Evolutionary conservation across 306 rosid species (phyloP).

Genomic region (Malus domestica): DNA sequence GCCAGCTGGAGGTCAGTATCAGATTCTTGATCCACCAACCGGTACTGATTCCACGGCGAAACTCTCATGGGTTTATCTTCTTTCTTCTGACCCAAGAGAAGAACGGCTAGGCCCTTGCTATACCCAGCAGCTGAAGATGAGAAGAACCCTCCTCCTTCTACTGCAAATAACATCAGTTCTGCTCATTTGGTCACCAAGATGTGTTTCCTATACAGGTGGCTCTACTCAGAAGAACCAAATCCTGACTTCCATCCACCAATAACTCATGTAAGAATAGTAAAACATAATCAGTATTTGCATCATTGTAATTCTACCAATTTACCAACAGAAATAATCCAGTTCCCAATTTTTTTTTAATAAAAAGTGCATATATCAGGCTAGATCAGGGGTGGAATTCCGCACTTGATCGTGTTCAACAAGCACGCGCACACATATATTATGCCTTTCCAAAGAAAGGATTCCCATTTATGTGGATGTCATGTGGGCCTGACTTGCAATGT

Average conservation of each 20-base stretch:
- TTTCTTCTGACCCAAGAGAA: slow-evolving; percentile 80
- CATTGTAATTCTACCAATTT: not conserved
- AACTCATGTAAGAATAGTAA: not conserved
- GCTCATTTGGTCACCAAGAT: slow-evolving; percentile 72
- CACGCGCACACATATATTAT: not conserved
- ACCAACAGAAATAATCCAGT: not conserved
- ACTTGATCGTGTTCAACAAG: not conserved
- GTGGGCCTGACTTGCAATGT: not conserved
- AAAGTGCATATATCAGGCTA: not conserved
- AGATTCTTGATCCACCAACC: slow-evolving; percentile 87
- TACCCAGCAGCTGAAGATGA: slow-evolving; percentile 97
- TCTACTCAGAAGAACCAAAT: slow-evolving; percentile 42
- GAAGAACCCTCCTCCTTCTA: slow-evolving; percentile 98
- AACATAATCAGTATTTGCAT: slow-evolving; percentile 1
- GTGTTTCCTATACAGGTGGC: slow-evolving; percentile 24
- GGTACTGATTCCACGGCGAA: slow-evolving; percentile 97
- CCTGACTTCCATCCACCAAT: slow-evolving; percentile 28
- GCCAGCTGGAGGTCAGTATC: slow-evolving; percentile 97
- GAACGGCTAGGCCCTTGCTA: slow-evolving; percentile 94
- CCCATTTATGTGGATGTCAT: not conserved
- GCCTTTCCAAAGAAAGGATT: not conserved
- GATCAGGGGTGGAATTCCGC: not conserved
- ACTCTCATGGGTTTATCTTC: slow-evolving; percentile 99
- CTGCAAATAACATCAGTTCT: slow-evolving; percentile 96
- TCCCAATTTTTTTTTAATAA: not conserved